These are phyloP conservation scores for Tephrocybe rancida DNA, from an alignment of 768 basidiomycete genomes.

Conservation along the genomic window DNA sequence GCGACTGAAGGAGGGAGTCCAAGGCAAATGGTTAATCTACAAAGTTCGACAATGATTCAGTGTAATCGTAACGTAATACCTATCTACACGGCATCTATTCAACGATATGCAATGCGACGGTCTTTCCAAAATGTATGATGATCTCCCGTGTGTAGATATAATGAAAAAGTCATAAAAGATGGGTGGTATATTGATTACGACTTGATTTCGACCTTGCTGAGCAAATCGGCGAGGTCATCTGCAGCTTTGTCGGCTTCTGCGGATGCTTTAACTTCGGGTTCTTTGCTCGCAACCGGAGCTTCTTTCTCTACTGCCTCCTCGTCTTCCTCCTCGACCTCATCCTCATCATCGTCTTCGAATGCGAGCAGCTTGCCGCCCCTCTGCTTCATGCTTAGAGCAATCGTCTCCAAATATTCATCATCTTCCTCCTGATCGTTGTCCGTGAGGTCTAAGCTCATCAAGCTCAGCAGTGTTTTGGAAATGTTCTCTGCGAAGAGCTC, in stretches of 20 bases:
- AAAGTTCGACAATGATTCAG: conserved; percentile 38
- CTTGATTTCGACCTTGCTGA: conserved; percentile 63
- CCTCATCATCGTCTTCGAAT: conserved; percentile 82
- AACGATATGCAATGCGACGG: background rate
- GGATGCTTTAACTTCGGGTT: conserved; percentile 30
- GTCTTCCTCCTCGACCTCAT: conserved; percentile 66
- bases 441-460: conserved; percentile 82
- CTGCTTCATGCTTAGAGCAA: conserved; percentile 56
- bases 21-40: conserved; percentile 64
- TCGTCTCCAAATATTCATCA: conserved; percentile 58
- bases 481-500: conserved; percentile 69
- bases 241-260: conserved; percentile 32
- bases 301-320: conserved; percentile 49
- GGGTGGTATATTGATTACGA: conserved; percentile 18
- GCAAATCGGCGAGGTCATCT: conserved; percentile 64
- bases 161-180: background rate
- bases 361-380: conserved; percentile 69
- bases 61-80: conserved; percentile 1
- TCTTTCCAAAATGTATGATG: conserved; percentile 3
- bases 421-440: conserved; percentile 89
- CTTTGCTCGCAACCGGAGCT: conserved; percentile 17
- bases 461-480: conserved; percentile 51
- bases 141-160: background rate
- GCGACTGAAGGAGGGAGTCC: conserved; percentile 55
- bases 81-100: background rate